A percentile compares a stretch with the other conserved stretches of the same genome.
These are phyloP conservation scores for Euphorbia pulcherrima DNA, from an alignment of 345 rosid species.

Conservation along the genomic window DNA sequence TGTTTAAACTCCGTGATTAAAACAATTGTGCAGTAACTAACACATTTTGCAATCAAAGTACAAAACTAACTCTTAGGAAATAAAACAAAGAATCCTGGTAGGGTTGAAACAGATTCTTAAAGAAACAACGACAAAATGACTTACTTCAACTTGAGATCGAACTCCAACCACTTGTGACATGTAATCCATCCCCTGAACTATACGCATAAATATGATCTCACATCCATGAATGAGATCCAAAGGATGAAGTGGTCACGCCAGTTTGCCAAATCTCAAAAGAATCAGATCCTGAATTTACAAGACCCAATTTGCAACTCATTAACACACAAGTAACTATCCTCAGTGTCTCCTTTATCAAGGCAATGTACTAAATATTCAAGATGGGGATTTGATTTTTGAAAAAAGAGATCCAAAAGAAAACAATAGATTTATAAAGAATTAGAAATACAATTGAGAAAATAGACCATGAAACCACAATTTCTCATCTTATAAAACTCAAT, in stretches of 20 bases:
- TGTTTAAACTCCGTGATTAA: constrained; percentile 16
- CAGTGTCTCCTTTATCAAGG: not conserved
- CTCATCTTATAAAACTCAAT: not conserved
- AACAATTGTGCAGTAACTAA: not conserved
- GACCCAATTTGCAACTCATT: not conserved
- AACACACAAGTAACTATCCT: not conserved
- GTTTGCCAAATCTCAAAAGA: constrained; percentile 16
- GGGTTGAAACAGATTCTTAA: not conserved
- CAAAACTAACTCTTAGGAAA: not conserved
- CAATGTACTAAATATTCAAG: not conserved
- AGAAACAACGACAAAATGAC: constrained; percentile 3
- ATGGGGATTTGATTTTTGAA: not conserved
- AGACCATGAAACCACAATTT: not conserved
- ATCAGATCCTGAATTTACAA: constrained; percentile 21
- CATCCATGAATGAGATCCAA: constrained; percentile 16
- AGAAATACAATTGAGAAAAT: not conserved
- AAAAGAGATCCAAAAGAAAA: not conserved
- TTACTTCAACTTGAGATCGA: constrained; percentile 40
- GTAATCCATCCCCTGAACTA: constrained; percentile 37
- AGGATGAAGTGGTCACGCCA: not conserved
- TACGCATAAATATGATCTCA: constrained; percentile 6
- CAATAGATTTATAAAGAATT: not conserved
- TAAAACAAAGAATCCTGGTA: not conserved
- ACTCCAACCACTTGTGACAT: constrained; percentile 35
- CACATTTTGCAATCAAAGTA: not conserved